Evolutionary conservation across 768 basidiomycete genomes (phyloP).

Genomic region (Mycena latifolia): DNA sequence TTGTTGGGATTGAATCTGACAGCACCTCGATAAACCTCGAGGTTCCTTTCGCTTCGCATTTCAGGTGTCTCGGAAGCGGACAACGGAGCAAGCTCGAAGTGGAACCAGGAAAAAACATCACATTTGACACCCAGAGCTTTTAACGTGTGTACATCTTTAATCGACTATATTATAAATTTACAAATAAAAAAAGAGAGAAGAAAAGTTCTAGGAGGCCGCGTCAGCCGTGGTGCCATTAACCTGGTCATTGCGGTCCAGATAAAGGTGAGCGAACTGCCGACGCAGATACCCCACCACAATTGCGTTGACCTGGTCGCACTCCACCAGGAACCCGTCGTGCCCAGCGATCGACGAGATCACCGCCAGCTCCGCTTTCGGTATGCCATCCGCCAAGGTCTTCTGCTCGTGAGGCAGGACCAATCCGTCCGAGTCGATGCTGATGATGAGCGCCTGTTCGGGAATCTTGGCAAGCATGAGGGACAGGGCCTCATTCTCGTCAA

Average conservation of each 20-base stretch:
- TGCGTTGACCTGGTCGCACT: conserved; percentile 92
- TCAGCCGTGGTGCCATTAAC: too few species aligned
- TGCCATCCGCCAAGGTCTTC: conserved; percentile 79
- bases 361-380: conserved; percentile 85
- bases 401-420: conserved; percentile 94
- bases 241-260: conserved; percentile 43
- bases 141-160: too few species aligned
- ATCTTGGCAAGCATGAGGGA: conserved; percentile 72
- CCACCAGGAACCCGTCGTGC: conserved; percentile 96
- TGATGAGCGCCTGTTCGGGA: conserved; percentile 82
- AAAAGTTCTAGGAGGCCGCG: too few species aligned
- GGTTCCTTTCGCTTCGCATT: too few species aligned
- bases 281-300: conserved; percentile 81
- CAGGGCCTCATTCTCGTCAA: conserved; percentile 55
- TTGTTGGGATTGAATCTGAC: too few species aligned
- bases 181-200: too few species aligned
- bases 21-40: too few species aligned
- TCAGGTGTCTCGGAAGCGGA: too few species aligned
- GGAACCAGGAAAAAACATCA: too few species aligned
- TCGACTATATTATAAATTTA: too few species aligned
- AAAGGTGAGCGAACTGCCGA: conserved; percentile 79
- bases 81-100: too few species aligned
- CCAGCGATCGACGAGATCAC: conserved; percentile 89
- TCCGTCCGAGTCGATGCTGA: conserved; percentile 94
- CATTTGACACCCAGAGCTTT: too few species aligned